Base-by-base conservation (phyloP, 768 basidiomycete species). In the Leucosporidium creatinivorum region DNA sequence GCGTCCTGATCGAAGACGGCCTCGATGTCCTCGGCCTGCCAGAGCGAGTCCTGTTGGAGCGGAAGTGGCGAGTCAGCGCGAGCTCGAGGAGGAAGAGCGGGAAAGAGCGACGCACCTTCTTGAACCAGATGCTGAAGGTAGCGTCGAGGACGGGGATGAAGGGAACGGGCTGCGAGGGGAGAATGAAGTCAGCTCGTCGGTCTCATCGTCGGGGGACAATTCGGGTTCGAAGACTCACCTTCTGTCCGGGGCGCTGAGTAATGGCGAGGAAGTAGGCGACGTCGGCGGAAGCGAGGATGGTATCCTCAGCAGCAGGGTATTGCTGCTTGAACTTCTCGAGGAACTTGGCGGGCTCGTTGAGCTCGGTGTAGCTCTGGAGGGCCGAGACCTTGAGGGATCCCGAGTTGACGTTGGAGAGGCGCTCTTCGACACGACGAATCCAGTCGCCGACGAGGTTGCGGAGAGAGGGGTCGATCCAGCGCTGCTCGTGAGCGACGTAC, bases 1-100 rank as follows among this genome's bases (percentile, higher is more conserved):
- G 94, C 94, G 78, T 98, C 96, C 80, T 94, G 92, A 80, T 98
- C 96, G 76, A 98, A 96, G 51, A 99, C 93, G 19, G 93, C 94
- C 69, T 98, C 96, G 71, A 97, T 93, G 77, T 99, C 96, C 79
- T 97, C 94, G 3, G 92, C 89, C 50, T 89, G 89, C 93, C 94
- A 97, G 17, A 98, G 85, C 10, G 94, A 98, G 78, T 97, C 94
- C 57, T 58, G 57, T 21, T 8, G 4, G 23, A 30, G 28, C 15
- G 26, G 7, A 54, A 26, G 21, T n/a, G 89, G 73, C 26, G 60
- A 69, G 36, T 55, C 17, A 26, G 36, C 63, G 30, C 28, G 62
- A 56, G 59, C 5, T 18, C 12, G 57, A 23, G 23, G 21, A 1
- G 31, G 73, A 4, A 33, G 68, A 69, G 89, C 3, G 50, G 9